A percentile compares a stretch with the other conserved stretches of the same genome.
These are phyloP conservation scores for Karstenula rhodostoma DNA, from an alignment of 2,329 filamentous ascomycete species.

Conservation along the genomic window DNA sequence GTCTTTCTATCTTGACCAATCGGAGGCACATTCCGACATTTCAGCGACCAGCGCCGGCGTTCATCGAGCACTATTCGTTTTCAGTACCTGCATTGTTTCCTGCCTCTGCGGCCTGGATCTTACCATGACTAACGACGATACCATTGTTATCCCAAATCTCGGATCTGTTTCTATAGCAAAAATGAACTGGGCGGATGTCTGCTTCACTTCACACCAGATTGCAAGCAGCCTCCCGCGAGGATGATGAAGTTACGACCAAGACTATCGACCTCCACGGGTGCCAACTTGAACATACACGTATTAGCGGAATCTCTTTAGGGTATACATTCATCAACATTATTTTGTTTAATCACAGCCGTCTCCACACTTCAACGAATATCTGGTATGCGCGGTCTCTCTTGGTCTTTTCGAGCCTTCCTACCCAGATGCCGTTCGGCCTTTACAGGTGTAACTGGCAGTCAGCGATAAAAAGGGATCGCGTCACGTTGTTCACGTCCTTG, in stretches of 20 bases:
- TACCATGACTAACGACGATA: constrained; percentile 46
- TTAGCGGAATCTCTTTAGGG: constrained; percentile 23
- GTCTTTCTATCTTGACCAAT: constrained; percentile 28
- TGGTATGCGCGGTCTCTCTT: constrained; percentile 42
- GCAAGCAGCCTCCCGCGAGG: constrained; percentile 38
- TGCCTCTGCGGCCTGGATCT: constrained; percentile 37
- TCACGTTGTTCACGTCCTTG: neutral
- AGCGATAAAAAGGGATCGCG: neutral
- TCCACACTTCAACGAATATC: constrained; percentile 35
- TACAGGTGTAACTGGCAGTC: neutral
- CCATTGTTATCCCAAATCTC: constrained; percentile 46
- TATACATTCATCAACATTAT: constrained; percentile 14
- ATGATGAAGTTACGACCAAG: constrained; percentile 50
- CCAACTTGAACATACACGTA: constrained; percentile 47
- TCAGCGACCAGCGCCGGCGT: constrained; percentile 50
- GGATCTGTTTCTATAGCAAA: constrained; percentile 42
- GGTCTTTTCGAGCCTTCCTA: constrained; percentile 11
- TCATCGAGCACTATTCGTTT: constrained; percentile 40
- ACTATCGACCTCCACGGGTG: constrained; percentile 50
- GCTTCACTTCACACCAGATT: constrained; percentile 30
- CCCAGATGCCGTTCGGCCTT: constrained; percentile 7
- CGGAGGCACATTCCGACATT: constrained; percentile 41
- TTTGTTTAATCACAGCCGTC: constrained; percentile 30
- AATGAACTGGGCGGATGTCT: constrained; percentile 35
- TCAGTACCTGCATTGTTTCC: constrained; percentile 36